phyloP scores from a whole-genome alignment of 73 alveolate genomes.

The Paraurostyla sp. region DNA sequence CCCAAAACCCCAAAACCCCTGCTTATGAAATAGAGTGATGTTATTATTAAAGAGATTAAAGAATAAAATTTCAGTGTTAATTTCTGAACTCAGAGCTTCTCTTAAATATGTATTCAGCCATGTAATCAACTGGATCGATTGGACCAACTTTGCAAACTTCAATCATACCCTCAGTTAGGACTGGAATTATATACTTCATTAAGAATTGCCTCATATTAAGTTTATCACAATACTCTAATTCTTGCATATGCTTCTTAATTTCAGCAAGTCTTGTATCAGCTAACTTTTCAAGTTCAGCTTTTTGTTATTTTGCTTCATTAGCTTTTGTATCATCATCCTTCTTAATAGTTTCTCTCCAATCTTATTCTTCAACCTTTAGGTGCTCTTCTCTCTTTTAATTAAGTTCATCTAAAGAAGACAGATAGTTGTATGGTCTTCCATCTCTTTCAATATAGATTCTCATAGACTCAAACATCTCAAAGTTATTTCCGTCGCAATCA shows the following conservation, averaged over 20 bases:
- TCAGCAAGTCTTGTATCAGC: conserved; percentile 83
- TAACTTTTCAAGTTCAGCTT: conserved; percentile 77
- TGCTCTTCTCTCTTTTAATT: conserved; percentile 83
- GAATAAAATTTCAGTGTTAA: neutral
- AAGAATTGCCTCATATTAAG: conserved; percentile 91
- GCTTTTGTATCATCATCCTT: conserved; percentile 69
- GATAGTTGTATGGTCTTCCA: conserved; percentile 97
- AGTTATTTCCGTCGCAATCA: conserved; percentile 79
- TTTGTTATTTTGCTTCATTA: conserved; percentile 71
- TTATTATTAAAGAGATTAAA: too few species aligned
- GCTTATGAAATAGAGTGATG: too few species aligned
- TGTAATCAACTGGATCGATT: conserved; percentile 96
- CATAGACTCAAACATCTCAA: conserved; percentile 93
- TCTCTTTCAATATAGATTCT: conserved; percentile 96
- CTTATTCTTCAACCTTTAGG: conserved; percentile 78
- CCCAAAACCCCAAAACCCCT: too few species aligned
- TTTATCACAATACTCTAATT: conserved; percentile 78
- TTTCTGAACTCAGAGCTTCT: conserved; percentile 63
- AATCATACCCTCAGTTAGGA: conserved; percentile 95
- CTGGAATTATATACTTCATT: conserved; percentile 95
- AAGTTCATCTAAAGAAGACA: conserved; percentile 80
- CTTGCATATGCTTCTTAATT: conserved; percentile 84
- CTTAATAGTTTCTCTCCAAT: conserved; percentile 49
- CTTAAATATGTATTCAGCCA: conserved; percentile 93
- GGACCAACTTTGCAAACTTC: conserved; percentile 97